These are phyloP conservation scores for Coprinellus micaceus DNA, from an alignment of 768 basidiomycete species.

Conservation along the genomic window DNA sequence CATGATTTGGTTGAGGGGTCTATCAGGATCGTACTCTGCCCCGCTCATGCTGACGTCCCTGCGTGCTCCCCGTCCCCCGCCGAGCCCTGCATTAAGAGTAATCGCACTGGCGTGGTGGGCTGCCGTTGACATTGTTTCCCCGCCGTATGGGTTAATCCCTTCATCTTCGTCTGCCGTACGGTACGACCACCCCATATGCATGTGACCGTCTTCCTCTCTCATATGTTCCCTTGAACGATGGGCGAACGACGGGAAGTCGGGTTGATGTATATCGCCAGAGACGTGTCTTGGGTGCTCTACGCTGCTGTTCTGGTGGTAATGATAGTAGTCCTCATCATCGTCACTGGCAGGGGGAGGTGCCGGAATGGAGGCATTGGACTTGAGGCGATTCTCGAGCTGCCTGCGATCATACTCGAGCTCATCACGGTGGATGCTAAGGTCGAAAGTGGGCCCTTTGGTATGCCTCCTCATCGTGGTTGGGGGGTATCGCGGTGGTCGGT, in stretches of 20 bases:
- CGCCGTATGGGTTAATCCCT: constrained; percentile 61
- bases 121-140: constrained; percentile 73
- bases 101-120: constrained; percentile 89
- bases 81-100: constrained; percentile 81
- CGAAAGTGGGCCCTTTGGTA: constrained; percentile 31
- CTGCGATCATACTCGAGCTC: constrained; percentile 74
- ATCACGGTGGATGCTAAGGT: constrained; percentile 60
- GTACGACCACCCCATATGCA: constrained; percentile 53
- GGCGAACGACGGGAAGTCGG: constrained; percentile 60
- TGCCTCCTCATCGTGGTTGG: constrained; percentile 34
- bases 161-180: constrained; percentile 59
- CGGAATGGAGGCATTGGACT: constrained; percentile 66
- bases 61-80: constrained; percentile 45
- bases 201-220: constrained; percentile 45
- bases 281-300: constrained; percentile 74
- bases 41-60: constrained; percentile 64
- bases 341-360: constrained; percentile 51
- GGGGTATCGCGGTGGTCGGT: constrained; percentile 23
- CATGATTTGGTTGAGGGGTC: constrained; percentile 71
- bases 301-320: constrained; percentile 39
- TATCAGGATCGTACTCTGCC: constrained; percentile 83
- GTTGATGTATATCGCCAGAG: constrained; percentile 52
- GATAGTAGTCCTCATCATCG: constrained; percentile 22
- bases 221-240: constrained; percentile 52
- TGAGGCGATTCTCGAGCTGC: constrained; percentile 74